Evolutionary conservation across 768 basidiomycete genomes (phyloP).

Genomic region (Suillus cothurnatus): DNA sequence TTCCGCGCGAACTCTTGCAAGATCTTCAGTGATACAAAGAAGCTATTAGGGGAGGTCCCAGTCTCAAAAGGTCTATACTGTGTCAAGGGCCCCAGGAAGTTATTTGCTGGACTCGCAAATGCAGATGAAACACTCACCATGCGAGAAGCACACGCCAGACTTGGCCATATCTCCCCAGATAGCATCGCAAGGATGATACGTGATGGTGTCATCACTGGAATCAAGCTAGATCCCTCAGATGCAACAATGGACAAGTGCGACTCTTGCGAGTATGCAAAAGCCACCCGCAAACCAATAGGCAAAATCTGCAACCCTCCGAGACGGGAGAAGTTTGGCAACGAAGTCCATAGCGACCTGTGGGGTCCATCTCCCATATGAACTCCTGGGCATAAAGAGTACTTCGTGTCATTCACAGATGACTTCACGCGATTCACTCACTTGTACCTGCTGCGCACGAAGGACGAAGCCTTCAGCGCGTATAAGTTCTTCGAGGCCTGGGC

Average conservation of each 20-base stretch:
- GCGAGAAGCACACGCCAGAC: slow-evolving; percentile 32
- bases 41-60: slow-evolving; percentile 17
- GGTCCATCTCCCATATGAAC: too few relatives aligned
- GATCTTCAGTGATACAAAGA: slow-evolving; percentile 13
- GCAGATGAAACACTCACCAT: slow-evolving; percentile 25
- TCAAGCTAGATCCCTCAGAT: slow-evolving; percentile 24
- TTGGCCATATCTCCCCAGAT: slow-evolving; percentile 37
- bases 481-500: slow-evolving; percentile 22
- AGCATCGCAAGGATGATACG: slow-evolving; percentile 25
- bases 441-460: too few relatives aligned
- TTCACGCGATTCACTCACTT: too few relatives aligned
- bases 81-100: neutral
- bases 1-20: slow-evolving; percentile 17
- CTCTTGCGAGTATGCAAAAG: too few relatives aligned
- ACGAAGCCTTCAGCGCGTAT: too few relatives aligned
- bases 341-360: too few relatives aligned
- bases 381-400: too few relatives aligned
- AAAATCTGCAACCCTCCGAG: too few relatives aligned
- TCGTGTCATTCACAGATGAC: too few relatives aligned
- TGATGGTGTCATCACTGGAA: slow-evolving; percentile 34
- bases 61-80: neutral
- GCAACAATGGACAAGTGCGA: slow-evolving; percentile 11
- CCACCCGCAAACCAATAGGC: too few relatives aligned
- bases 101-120: neutral
- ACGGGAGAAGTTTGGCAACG: too few relatives aligned